phyloP scores from a whole-genome alignment of 805 yeast genomes.

The Metschnikowia aberdeeniae region DNA sequence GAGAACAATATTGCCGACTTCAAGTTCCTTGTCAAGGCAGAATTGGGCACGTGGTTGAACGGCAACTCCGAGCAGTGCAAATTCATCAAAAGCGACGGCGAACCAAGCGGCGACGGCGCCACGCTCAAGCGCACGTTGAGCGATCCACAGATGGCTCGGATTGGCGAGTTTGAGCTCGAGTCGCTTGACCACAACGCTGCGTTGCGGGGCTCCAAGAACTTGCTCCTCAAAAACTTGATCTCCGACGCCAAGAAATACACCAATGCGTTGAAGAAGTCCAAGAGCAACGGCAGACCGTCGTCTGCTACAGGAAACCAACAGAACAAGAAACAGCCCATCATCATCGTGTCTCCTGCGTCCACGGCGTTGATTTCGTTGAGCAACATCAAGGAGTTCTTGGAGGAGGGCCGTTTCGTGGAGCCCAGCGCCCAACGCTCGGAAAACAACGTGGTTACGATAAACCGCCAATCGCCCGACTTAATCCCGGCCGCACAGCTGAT shows the following conservation, averaged over 20 bases:
- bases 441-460: conserved; percentile 44
- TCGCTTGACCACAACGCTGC: conserved; percentile 57
- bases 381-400: conserved; percentile 48
- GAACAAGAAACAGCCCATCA: conserved; percentile 39
- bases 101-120: not conserved
- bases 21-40: conserved; percentile 81
- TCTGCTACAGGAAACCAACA: conserved; percentile 5
- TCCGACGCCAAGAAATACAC: conserved; percentile 63
- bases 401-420: conserved; percentile 63
- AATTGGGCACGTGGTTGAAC: conserved; percentile 73
- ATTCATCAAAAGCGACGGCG: conserved; percentile 36
- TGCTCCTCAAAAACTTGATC: conserved; percentile 64
- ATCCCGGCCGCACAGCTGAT: conserved; percentile 53
- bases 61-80: conserved; percentile 63
- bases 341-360: conserved; percentile 43
- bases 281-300: conserved; percentile 5
- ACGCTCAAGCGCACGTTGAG: conserved; percentile 14
- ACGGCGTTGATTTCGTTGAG: conserved; percentile 38
- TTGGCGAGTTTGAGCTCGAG: conserved; percentile 45
- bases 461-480: conserved; percentile 53
- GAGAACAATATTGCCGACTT: conserved; percentile 61
- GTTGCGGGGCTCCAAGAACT: conserved; percentile 61
- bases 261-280: conserved; percentile 41
- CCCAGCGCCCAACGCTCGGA: conserved; percentile 40
- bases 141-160: conserved; percentile 50